A percentile compares a stretch with the other conserved stretches of the same genome.
phyloP scores from a whole-genome alignment of 805 yeast species.

The Sungouiella thailandica region DNA sequence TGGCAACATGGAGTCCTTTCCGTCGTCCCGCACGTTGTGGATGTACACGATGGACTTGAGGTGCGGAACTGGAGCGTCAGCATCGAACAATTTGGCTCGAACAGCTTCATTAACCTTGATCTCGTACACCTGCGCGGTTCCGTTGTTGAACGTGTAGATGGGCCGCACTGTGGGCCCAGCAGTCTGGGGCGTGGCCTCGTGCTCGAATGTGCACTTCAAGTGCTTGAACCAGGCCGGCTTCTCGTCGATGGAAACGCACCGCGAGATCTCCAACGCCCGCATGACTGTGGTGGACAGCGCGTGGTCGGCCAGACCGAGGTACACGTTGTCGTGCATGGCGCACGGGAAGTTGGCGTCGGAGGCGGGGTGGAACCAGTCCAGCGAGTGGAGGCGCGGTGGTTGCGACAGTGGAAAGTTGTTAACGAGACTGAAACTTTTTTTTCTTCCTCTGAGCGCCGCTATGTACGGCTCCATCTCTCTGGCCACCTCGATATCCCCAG shows the following conservation, averaged over 20 bases:
- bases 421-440: constrained; percentile 3
- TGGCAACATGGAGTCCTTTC: constrained; percentile 29
- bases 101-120: constrained; percentile 7
- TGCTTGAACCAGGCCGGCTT: constrained; percentile 27
- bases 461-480: constrained; percentile 27
- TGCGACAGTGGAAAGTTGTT: constrained; percentile 3
- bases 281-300: constrained; percentile 29
- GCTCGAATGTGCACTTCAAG: constrained; percentile 6
- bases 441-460: constrained; percentile 15
- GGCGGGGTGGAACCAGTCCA: constrained; percentile 32
- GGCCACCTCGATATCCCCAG: constrained; percentile 25
- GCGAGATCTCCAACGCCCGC: constrained; percentile 18
- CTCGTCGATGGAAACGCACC: constrained; percentile 33
- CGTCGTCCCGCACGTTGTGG: constrained; percentile 35
- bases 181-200: constrained; percentile 7
- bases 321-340: constrained; percentile 22
- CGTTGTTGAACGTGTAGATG: constrained; percentile 9
- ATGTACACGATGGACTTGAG: constrained; percentile 22
- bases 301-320: constrained; percentile 30
- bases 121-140: constrained; percentile 8
- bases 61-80: constrained; percentile 6
- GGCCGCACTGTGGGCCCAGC: constrained; percentile 8
- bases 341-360: constrained; percentile 35
- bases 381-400: background rate
- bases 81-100: constrained; percentile 5